Conservation (phyloP, 176 grass and related monocot genomes). For the Triticum turgidum region DNA sequence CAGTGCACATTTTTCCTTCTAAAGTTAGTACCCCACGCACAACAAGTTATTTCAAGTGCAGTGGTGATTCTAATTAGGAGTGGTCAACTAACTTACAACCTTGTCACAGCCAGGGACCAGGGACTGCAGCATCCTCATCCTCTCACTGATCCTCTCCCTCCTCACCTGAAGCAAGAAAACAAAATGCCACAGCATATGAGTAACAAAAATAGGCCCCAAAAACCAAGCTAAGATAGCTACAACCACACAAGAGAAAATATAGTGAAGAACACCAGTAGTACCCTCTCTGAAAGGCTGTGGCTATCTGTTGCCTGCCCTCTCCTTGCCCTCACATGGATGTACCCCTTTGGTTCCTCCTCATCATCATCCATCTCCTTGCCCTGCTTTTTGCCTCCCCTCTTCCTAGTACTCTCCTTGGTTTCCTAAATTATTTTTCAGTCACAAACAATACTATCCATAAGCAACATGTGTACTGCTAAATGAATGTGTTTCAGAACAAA, state of each 20-base stretch:
- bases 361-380: slow-evolving; percentile 42
- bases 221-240: slow-evolving; percentile 11
- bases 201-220: slow-evolving; percentile 27
- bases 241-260: not conserved
- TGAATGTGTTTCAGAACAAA: not conserved
- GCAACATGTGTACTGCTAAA: not conserved
- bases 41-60: not conserved
- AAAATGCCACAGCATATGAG: slow-evolving; percentile 24
- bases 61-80: not conserved
- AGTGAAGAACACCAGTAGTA: slow-evolving; percentile 31
- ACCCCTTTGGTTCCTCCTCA: slow-evolving; percentile 59
- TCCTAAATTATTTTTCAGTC: slow-evolving; percentile 42
- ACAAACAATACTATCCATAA: slow-evolving; percentile 18
- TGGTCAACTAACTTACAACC: slow-evolving; percentile 38
- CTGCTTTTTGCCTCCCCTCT: slow-evolving; percentile 50
- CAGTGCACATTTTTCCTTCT: not conserved
- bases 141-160: slow-evolving; percentile 92
- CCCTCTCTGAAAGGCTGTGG: slow-evolving; percentile 95
- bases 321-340: slow-evolving; percentile 96
- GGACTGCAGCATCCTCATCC: slow-evolving; percentile 93
- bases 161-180: slow-evolving; percentile 63
- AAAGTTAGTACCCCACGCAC: slow-evolving; percentile 11
- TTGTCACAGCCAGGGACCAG: slow-evolving; percentile 96
- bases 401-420: slow-evolving; percentile 49
- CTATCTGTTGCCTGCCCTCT: slow-evolving; percentile 96